These are phyloP conservation scores for Scleroderma citrinum DNA, from an alignment of 768 basidiomycete species.

Conservation along the genomic window DNA sequence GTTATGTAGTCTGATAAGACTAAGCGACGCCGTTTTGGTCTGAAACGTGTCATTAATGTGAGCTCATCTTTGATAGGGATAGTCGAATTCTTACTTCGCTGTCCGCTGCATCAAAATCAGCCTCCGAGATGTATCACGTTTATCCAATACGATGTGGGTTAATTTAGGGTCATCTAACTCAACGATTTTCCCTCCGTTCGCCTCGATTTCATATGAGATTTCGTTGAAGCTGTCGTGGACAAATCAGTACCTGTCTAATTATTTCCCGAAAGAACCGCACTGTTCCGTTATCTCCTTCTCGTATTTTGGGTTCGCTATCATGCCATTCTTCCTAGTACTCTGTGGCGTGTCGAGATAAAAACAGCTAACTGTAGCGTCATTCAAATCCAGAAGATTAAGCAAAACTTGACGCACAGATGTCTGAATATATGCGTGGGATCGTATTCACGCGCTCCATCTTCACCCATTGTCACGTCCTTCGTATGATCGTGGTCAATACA, in stretches of 20 bases:
- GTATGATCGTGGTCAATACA: not conserved
- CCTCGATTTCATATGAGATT: constrained; percentile 44
- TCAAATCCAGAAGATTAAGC: not conserved
- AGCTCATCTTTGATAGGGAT: constrained; percentile 3
- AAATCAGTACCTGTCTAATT: not conserved
- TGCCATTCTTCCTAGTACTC: constrained; percentile 62
- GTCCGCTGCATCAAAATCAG: constrained; percentile 65
- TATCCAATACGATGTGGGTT: constrained; percentile 83
- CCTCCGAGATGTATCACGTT: constrained; percentile 72
- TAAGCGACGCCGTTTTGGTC: constrained; percentile 76
- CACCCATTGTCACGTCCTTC: constrained; percentile 63
- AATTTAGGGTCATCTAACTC: constrained; percentile 70
- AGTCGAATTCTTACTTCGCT: constrained; percentile 47
- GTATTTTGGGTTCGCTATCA: constrained; percentile 50
- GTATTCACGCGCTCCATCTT: constrained; percentile 68
- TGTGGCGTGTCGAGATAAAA: constrained; percentile 85
- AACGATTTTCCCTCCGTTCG: constrained; percentile 70
- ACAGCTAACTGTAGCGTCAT: constrained; percentile 40
- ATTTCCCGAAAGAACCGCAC: constrained; percentile 32
- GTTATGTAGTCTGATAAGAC: constrained; percentile 73
- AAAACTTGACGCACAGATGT: constrained; percentile 56
- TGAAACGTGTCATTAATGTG: constrained; percentile 24
- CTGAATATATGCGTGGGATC: constrained; percentile 75
- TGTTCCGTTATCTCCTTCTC: constrained; percentile 46
- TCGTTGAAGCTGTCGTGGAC: constrained; percentile 44